Evolutionary conservation across 2,329 filamentous ascomycete species (phyloP), one percentile per base, ranked within the genome.

Genomic region (Fusarium sp.): DNA sequence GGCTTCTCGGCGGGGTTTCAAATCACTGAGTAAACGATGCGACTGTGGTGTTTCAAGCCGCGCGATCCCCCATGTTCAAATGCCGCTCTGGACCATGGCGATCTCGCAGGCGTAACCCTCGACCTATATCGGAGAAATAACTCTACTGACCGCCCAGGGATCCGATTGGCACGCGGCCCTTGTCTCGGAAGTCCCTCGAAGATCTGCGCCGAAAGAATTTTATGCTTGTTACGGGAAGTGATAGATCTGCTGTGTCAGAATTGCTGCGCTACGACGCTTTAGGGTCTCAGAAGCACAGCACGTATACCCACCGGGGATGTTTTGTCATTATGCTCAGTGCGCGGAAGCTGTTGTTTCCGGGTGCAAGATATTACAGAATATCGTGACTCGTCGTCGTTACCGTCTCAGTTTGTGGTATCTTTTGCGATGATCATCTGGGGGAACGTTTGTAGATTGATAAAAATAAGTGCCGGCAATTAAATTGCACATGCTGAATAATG

Each of bases 211-310:
- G 49, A 23, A 51, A 30, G 27, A 30, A 30, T 11, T 11, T 55
- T 55, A 55, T 51, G 52, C 52, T 51, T 55, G 44, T 55, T 55
- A 30, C 52, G 52, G 52, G 52, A 55, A 37, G 32, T 44, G 23
- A 33, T 20, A 55, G 52, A 55, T 55, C 52, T 50, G 23, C 44
- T 23, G 52, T 55, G 23, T 23, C 52, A 55, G 52, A 25, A 39
- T 40, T 40, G 2, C 35, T 19, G 35, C 35, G n/a, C 4, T 37
- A 37, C 35, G 35, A 37, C 35, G 35, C 35, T 37, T 37, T 7
- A 19, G 35, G 35, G 35, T 37, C 17, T n/a, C 35, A n/a, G 35
- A 14, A n/a, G 9, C 23, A 30, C 6, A 48, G 25, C 43, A 30
- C 27, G 37, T 55, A 39, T 48, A 54, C 45, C 51, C 51, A 54